Base-by-base conservation (phyloP, 306 rosid genomes). In the Neltuma alba region DNA sequence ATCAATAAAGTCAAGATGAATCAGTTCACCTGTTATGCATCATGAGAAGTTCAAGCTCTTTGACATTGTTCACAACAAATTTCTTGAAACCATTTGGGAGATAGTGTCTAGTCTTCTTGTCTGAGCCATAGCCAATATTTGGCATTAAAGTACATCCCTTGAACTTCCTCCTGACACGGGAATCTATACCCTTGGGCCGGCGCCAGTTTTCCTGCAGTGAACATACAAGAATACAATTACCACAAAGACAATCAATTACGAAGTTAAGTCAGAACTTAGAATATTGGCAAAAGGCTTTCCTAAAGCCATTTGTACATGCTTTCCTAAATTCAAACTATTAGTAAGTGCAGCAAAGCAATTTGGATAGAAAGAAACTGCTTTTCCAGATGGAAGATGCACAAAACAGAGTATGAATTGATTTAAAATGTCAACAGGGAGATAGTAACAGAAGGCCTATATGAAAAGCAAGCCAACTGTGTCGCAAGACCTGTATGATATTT, bases 51-150 rank as follows among this genome's bases (percentile, higher is more conserved):
- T 89, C 96, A 0, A 91, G 87, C 74, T 92, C 96, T 50, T 83
- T 82, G 30, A 80, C 91, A 20, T 92, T 90, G 90, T 92, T 88
- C 74, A 90, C 97, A 69, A 89, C 86, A 67, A 92, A 90, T 78
- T 92, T 92, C 90, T 92, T 92, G 88, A 92, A 92, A n/a, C 86
- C 91, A 72, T 92, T 92, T 0, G 96, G 97, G 16, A 92, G 92
- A 50, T 76, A 90, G 70, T 92, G 97, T 5, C 96, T 89, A 1
- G 97, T 92, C 67, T 92, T 92, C 88, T 91, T 92, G 89, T 92
- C 96, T 0, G 96, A 81, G 10, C 96, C 97, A 23, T 92, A 92
- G 15, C 97, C 97, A 65, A 92, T 88, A 69, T 92, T 92, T 64
- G 97, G 96, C 96, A 91, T 92, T 70, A 92, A 82, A 50, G 88